Conservation (phyloP, 2,329 filamentous ascomycete genomes). For the Paraphoma chrysanthemicola region DNA sequence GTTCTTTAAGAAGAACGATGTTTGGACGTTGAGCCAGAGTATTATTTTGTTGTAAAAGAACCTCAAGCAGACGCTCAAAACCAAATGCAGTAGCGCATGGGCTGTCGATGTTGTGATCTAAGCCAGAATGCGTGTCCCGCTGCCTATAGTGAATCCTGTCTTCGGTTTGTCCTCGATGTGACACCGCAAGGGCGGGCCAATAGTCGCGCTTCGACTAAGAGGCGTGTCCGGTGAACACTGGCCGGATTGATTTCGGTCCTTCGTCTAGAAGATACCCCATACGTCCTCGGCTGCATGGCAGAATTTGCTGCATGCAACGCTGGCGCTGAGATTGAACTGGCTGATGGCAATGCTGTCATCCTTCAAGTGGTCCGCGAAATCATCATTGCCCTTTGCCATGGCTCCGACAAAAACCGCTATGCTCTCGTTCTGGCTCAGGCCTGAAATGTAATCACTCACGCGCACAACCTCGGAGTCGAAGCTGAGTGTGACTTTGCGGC, state of each 20-base stretch:
- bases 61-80: constrained; percentile 73
- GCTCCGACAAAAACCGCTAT: constrained; percentile 97
- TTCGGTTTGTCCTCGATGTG: constrained; percentile 24
- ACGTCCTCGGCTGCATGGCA: constrained; percentile 97
- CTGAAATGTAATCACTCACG: constrained; percentile 86
- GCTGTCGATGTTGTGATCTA: constrained; percentile 77
- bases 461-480: constrained; percentile 90
- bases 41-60: constrained; percentile 82
- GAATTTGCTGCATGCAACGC: constrained; percentile 99
- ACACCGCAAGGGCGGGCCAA: constrained; percentile 24
- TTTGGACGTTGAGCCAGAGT: constrained; percentile 80
- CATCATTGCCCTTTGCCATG: constrained; percentile 96
- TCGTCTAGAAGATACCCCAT: constrained; percentile 84
- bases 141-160: constrained; percentile 36
- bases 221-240: constrained; percentile 36
- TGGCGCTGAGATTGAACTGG: constrained; percentile 96
- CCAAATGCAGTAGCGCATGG: constrained; percentile 52
- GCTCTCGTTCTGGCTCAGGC: constrained; percentile 81
- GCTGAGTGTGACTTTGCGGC: constrained; percentile 95
- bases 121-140: constrained; percentile 46
- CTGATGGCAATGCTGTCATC: constrained; percentile 98
- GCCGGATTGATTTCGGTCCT: constrained; percentile 9
- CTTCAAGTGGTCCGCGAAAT: constrained; percentile 92
- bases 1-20: constrained; percentile 55
- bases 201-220: constrained; percentile 28